Percentiles rank a stretch among this genome's conserved stretches.
These are phyloP conservation scores for Beauveria sp. DNA, from an alignment of 2,329 filamentous ascomycete genomes.

Conservation along the genomic window DNA sequence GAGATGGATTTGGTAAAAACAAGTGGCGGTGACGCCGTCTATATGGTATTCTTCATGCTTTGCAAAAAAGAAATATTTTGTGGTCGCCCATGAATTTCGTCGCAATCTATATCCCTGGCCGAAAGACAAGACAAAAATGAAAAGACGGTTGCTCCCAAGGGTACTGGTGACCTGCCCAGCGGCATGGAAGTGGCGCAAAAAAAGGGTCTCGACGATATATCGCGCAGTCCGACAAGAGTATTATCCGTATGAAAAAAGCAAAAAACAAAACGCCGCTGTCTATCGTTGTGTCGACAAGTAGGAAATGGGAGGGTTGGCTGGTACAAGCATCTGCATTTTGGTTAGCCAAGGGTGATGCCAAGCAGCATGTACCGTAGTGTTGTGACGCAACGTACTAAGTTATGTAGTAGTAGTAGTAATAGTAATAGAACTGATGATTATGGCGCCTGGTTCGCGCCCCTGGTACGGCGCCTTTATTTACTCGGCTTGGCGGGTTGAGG, in stretches of 20 bases:
- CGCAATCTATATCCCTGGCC: constrained; percentile 1
- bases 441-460: not conserved
- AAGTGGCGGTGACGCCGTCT: constrained; percentile 12
- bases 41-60: constrained; percentile 5
- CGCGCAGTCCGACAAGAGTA: not conserved
- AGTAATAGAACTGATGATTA: not conserved
- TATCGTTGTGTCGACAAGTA: constrained; percentile 11
- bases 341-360: not conserved
- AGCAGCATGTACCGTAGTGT: not conserved
- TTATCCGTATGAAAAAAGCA: not conserved
- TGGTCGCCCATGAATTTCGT: constrained; percentile 3
- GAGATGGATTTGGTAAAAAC: constrained; percentile 9
- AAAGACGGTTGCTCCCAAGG: not conserved
- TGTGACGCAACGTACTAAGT: not conserved
- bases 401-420: not conserved
- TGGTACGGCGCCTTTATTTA: not conserved
- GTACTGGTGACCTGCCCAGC: constrained; percentile 1
- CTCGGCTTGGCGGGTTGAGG: constrained; percentile 11
- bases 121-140: not conserved
- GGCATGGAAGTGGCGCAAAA: not conserved
- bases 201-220: not conserved
- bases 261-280: constrained; percentile 10
- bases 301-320: not conserved
- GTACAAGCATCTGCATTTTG: not conserved
- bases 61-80: not conserved